These are phyloP conservation scores for Lojkania enalia DNA, from an alignment of 2,329 filamentous ascomycete species.

Conservation along the genomic window DNA sequence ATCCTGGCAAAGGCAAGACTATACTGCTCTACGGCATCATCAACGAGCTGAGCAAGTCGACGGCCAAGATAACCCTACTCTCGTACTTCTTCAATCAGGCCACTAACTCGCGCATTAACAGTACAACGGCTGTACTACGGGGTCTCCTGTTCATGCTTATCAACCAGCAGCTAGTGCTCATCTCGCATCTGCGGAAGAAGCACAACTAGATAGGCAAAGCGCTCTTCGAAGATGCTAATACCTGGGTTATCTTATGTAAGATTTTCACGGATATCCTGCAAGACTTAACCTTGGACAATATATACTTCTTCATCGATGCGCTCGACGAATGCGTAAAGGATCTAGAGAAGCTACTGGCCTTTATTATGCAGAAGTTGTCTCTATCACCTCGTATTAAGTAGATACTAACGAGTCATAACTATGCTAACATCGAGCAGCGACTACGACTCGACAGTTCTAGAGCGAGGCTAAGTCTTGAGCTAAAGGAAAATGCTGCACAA, in stretches of 20 bases:
- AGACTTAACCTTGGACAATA: background rate
- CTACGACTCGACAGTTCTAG: slow-evolving; percentile 23
- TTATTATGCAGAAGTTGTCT: background rate
- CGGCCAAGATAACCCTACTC: background rate
- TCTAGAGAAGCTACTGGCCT: slow-evolving; percentile 8
- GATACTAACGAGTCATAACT: slow-evolving; percentile 10
- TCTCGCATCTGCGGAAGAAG: background rate
- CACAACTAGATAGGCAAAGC: background rate
- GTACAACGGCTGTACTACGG: background rate
- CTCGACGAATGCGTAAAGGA: slow-evolving; percentile 5
- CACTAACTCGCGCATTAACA: no score
- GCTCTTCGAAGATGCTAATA: no score
- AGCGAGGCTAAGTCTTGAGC: slow-evolving; percentile 31
- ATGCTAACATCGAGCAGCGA: slow-evolving; percentile 35
- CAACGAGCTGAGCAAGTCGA: slow-evolving; percentile 1
- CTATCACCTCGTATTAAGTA: slow-evolving; percentile 6
- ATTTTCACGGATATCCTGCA: slow-evolving; percentile 1
- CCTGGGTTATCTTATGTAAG: background rate
- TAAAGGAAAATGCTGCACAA: slow-evolving; percentile 31
- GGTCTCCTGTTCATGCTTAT: slow-evolving; percentile 30
- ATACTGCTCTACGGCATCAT: no score
- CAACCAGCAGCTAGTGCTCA: slow-evolving; percentile 37
- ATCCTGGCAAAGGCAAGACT: background rate
- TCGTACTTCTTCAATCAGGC: slow-evolving; percentile 1
- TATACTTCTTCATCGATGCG: slow-evolving; percentile 5